Percentiles rank a stretch among this genome's conserved stretches.
These are phyloP conservation scores for Mortierella sp. DNA, from an alignment of 371 early-diverging fungal genomes.

Conservation along the genomic window DNA sequence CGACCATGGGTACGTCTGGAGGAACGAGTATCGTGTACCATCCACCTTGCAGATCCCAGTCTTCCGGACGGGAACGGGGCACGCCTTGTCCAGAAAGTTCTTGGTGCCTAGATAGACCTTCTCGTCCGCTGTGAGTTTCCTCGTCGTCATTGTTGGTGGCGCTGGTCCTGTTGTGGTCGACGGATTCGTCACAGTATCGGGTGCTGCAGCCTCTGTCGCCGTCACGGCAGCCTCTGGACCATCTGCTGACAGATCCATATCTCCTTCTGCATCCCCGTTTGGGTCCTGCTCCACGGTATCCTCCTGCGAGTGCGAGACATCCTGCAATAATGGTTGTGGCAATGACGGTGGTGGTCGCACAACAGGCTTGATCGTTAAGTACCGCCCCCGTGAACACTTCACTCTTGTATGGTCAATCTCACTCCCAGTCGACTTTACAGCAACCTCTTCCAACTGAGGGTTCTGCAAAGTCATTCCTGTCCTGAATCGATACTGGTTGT, in stretches of 20 bases:
- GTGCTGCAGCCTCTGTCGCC: neutral
- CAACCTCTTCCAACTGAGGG: conserved; percentile 48
- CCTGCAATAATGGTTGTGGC: neutral
- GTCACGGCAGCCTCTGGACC: neutral
- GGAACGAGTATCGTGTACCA: conserved; percentile 36
- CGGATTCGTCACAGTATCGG: neutral
- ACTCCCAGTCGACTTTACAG: conserved; percentile 10
- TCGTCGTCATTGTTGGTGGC: neutral
- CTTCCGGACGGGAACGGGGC: conserved; percentile 36
- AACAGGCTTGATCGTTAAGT: conserved; percentile 12
- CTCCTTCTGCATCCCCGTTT: neutral
- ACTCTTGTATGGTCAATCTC: conserved; percentile 11
- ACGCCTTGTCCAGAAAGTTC: conserved; percentile 48
- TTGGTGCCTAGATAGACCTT: conserved; percentile 33
- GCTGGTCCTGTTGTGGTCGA: neutral
- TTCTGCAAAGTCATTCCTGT: conserved; percentile 37
- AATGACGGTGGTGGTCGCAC: neutral
- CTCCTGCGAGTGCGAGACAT: neutral
- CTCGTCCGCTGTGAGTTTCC: conserved; percentile 16
- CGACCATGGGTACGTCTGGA: conserved; percentile 46
- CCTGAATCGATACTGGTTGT: conserved; percentile 45
- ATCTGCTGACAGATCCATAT: neutral
- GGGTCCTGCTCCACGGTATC: neutral
- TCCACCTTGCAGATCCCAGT: conserved; percentile 27
- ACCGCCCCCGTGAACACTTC: conserved; percentile 14